These are phyloP conservation scores for Chaetomium cochliodes DNA, from an alignment of 495 filamentous ascomycete genomes.

Conservation along the genomic window DNA sequence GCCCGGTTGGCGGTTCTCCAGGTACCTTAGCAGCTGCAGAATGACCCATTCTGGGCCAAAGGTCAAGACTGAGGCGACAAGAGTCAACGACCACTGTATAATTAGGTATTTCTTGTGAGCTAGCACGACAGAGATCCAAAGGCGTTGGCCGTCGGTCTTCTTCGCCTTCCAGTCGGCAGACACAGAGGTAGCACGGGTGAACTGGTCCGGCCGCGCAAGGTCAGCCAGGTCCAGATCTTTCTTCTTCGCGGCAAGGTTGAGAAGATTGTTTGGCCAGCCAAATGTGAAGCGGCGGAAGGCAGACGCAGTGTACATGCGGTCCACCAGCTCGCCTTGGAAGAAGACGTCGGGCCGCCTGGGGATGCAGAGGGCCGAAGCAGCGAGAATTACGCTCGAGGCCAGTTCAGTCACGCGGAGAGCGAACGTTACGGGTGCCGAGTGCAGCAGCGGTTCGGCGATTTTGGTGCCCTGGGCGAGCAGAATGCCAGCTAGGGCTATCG, in stretches of 20 bases:
- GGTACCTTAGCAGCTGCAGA: conserved; percentile 58
- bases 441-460: conserved; percentile 35
- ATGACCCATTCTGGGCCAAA: conserved; percentile 72
- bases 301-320: conserved; percentile 60
- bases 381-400: conserved; percentile 35
- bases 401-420: conserved; percentile 44
- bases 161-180: conserved; percentile 53
- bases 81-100: conserved; percentile 55
- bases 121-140: conserved; percentile 61
- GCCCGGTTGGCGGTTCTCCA: conserved; percentile 59
- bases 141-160: conserved; percentile 40
- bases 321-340: conserved; percentile 57
- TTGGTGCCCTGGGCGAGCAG: conserved; percentile 42
- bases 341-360: conserved; percentile 69
- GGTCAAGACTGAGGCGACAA: conserved; percentile 54
- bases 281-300: conserved; percentile 63
- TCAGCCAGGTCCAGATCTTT: conserved; percentile 59
- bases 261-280: conserved; percentile 56
- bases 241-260: conserved; percentile 54
- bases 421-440: conserved; percentile 28
- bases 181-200: conserved; percentile 48
- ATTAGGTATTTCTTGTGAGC: conserved; percentile 55
- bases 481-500: conserved; percentile 38
- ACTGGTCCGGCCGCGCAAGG: conserved; percentile 55
- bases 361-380: conserved; percentile 47